These are phyloP conservation scores for Jasminum sambac DNA, from an alignment of 257 asterid genomes.

Conservation along the genomic window DNA sequence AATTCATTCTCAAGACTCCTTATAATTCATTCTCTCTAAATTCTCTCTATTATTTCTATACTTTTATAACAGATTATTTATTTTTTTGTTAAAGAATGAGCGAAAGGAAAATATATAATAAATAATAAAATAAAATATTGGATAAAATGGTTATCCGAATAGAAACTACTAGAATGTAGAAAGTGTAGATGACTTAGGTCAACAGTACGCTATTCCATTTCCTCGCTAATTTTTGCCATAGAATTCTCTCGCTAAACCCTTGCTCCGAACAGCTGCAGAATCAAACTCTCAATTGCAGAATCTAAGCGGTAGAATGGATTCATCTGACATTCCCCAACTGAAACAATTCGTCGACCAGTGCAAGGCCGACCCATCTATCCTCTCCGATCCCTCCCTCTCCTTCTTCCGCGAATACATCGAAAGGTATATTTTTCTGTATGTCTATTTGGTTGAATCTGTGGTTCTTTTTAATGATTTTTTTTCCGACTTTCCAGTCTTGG, in stretches of 20 bases:
- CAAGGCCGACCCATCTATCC: slow-evolving; percentile 63
- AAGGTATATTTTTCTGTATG: slow-evolving; percentile 43
- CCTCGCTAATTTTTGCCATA: neutral
- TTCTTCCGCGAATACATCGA: slow-evolving; percentile 80
- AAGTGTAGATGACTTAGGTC: neutral
- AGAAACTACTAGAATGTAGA: slow-evolving; percentile 30
- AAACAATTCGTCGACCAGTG: slow-evolving; percentile 64
- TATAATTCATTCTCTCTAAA: too few species aligned
- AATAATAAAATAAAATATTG: neutral
- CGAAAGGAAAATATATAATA: too few species aligned
- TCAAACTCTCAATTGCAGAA: neutral
- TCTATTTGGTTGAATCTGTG: neutral
- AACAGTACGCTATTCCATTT: neutral
- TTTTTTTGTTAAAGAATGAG: too few species aligned
- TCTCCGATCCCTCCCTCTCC: slow-evolving; percentile 71
- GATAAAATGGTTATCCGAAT: slow-evolving; percentile 10
- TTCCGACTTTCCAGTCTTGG: slow-evolving; percentile 60
- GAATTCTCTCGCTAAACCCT: neutral
- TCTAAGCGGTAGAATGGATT: slow-evolving; percentile 49
- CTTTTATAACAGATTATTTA: too few species aligned
- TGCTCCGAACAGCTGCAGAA: neutral
- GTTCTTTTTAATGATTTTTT: neutral
- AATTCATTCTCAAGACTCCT: too few species aligned
- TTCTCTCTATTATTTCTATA: too few species aligned
- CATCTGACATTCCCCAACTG: slow-evolving; percentile 53